Evolutionary conservation across 805 yeast species (phyloP).

Genomic region (Saturnispora sekii): DNA sequence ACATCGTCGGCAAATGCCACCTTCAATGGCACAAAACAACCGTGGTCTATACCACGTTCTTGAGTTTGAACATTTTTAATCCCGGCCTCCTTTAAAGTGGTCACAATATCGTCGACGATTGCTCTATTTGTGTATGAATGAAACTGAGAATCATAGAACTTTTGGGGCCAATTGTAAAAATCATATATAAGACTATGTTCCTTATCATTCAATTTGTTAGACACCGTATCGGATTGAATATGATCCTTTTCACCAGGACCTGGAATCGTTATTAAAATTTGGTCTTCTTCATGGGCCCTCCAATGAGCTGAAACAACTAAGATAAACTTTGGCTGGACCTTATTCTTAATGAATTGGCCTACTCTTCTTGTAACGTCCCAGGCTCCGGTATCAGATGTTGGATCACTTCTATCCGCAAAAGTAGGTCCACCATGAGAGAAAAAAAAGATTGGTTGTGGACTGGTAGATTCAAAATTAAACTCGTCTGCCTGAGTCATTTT

Average conservation of each 20-base stretch:
- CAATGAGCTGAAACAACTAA: conserved; percentile 71
- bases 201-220: conserved; percentile 14
- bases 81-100: conserved; percentile 32
- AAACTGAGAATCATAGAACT: conserved; percentile 55
- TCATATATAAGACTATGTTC: conserved; percentile 61
- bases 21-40: conserved; percentile 72
- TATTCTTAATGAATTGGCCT: conserved; percentile 41
- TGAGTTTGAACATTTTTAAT: conserved; percentile 33
- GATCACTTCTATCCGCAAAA: conserved; percentile 48
- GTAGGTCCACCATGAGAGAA: conserved; percentile 78
- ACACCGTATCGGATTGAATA: conserved; percentile 9
- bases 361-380: conserved; percentile 37
- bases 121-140: conserved; percentile 36
- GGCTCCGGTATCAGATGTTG: conserved; percentile 46
- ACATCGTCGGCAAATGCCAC: conserved; percentile 48
- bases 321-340: conserved; percentile 53
- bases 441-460: conserved; percentile 47
- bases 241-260: conserved; percentile 12
- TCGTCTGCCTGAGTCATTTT: conserved; percentile 2
- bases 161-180: conserved; percentile 60
- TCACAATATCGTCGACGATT: conserved; percentile 36
- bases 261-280: conserved; percentile 43
- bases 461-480: conserved; percentile 12
- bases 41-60: conserved; percentile 68
- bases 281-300: conserved; percentile 38